phyloP scores from a whole-genome alignment of 257 asterid genomes.

The Leptodermis oblonga region DNA sequence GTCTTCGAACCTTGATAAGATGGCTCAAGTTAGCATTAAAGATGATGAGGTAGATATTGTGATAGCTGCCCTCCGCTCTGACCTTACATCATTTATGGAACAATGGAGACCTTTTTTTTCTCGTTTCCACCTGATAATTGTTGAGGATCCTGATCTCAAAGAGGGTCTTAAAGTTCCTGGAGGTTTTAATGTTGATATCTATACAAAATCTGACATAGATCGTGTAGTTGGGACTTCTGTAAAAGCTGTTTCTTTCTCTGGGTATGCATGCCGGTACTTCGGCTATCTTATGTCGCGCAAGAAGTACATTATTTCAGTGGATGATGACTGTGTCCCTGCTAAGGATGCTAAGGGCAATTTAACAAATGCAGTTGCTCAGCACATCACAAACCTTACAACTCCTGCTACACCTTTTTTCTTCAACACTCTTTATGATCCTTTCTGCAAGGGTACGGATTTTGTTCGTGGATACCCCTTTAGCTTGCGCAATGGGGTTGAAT shows the following conservation, averaged over 20 bases:
- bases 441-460: conserved; percentile 69
- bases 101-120: conserved; percentile 76
- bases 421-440: conserved; percentile 84
- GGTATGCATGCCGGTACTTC: conserved; percentile 83
- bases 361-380: conserved; percentile 57
- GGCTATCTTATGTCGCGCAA: conserved; percentile 80
- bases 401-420: conserved; percentile 98
- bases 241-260: conserved; percentile 49
- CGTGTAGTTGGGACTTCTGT: conserved; percentile 50
- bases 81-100: conserved; percentile 77
- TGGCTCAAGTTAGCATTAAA: conserved; percentile 25
- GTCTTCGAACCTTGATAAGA: conserved; percentile 13
- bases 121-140: conserved; percentile 73
- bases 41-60: conserved; percentile 37
- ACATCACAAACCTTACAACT: conserved; percentile 58
- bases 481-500: conserved; percentile 72
- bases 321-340: conserved; percentile 84
- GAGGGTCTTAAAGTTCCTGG: conserved; percentile 63
- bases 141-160: conserved; percentile 75
- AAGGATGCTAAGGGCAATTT: conserved; percentile 44
- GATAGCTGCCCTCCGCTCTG: conserved; percentile 35
- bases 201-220: conserved; percentile 60
- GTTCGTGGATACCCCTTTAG: conserved; percentile 97
- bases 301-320: conserved; percentile 65
- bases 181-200: conserved; percentile 59